Base-by-base conservation (phyloP, 805 yeast species). In the Metschnikowia noctiluminum region DNA sequence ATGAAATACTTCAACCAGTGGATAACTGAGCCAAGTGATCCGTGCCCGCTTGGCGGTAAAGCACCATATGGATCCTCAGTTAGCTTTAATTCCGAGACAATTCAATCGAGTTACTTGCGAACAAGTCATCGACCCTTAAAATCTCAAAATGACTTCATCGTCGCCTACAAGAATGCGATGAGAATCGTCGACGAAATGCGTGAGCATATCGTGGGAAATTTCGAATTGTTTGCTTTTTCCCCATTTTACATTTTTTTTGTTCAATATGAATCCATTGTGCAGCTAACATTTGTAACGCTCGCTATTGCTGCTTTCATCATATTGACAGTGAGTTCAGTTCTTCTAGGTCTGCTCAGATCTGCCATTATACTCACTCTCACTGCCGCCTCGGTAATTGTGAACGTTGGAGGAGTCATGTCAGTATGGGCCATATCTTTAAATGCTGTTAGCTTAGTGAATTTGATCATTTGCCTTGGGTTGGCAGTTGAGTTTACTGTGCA, bases 401-500 rank as follows among this genome's bases (percentile, higher is more conserved):
- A 87, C 62, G 83, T 92, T 48, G 89, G 87, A 2, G 97, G 96
- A 0, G 71, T 85, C 11, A 84, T 92, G 90, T 78, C 84, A 0
- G 13, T 85, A 6, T 83, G 89, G 81, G 78, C 76, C 0, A 84
- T 92, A 27, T 79, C 92, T 1, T 73, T 92, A 42, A 92, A 92
- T 62, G 98, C 97, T 0, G 89, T 92, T 3, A 82, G 92, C 51
- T 71, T 94, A 52, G 98, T 94, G 15, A 92, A 92, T 58, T 74
- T 92, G 48, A 77, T 94, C 34, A 92, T 92, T n/a, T 92, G 97
- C 63, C 83, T 86, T 2, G 99, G 99, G 0, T 70, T 92, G 35
- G 91, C 94, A 2, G 96, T 94, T 34, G 99, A 94, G 66, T 94
- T 92, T 62, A 89, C 96, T 50, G 80, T 87, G 32, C 98, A 92